Conservation (phyloP, 202 grass and related monocot species). For the Zoysia matrella region DNA sequence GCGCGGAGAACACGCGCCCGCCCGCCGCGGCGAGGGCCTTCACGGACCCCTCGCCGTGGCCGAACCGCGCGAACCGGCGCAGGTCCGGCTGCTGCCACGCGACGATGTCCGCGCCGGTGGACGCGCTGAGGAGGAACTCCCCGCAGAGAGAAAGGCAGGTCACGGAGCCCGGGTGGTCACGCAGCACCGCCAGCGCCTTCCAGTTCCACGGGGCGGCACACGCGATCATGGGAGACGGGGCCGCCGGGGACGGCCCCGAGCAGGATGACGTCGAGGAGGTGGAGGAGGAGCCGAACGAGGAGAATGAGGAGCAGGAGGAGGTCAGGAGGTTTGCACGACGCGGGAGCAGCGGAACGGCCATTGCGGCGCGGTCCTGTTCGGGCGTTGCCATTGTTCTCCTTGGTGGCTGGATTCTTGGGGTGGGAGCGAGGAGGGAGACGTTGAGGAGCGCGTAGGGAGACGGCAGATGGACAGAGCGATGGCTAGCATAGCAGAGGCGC, state of each 20-base stretch:
- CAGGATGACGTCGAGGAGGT: slow-evolving; percentile 14
- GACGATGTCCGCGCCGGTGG: slow-evolving; percentile 70
- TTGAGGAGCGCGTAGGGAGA: no score
- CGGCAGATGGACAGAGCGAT: no score
- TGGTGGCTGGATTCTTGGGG: neutral
- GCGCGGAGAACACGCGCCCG: slow-evolving; percentile 79
- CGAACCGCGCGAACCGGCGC: slow-evolving; percentile 68
- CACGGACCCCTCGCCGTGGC: slow-evolving; percentile 65
- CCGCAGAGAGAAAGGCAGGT: no score
- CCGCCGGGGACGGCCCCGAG: neutral
- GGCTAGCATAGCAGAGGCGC: neutral
- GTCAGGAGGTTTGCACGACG: neutral
- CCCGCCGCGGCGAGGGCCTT: slow-evolving; percentile 79
- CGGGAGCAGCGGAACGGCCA: slow-evolving; percentile 47
- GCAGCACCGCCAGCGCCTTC: slow-evolving; percentile 70
- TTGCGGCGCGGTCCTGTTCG: slow-evolving; percentile 23
- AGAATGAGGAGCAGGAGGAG: neutral
- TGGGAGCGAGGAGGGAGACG: no score
- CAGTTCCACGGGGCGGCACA: neutral
- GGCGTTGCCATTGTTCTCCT: slow-evolving; percentile 43
- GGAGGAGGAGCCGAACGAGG: slow-evolving; percentile 6
- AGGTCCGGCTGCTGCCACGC: slow-evolving; percentile 91
- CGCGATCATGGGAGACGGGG: neutral
- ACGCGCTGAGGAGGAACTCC: no score
- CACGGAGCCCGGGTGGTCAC: slow-evolving; percentile 47